Percentiles rank a stretch among this genome's conserved stretches.
These are phyloP conservation scores for Blastomyces silverae DNA, from an alignment of 2,329 filamentous ascomycete species.

Conservation along the genomic window DNA sequence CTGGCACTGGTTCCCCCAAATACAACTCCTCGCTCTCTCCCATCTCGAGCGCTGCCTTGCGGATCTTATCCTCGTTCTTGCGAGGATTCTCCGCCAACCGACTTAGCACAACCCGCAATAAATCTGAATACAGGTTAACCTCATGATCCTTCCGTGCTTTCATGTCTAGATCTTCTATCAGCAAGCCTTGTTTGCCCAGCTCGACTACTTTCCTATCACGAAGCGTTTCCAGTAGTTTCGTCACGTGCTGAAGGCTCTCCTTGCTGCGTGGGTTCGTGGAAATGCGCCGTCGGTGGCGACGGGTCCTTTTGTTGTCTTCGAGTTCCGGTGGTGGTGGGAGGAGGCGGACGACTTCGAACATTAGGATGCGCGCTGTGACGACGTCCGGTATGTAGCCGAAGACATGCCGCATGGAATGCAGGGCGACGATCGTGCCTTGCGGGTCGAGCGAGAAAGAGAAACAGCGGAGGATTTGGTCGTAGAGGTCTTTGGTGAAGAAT, in stretches of 20 bases:
- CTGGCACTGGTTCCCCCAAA: slow-evolving; percentile 24
- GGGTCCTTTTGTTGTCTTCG: slow-evolving; percentile 30
- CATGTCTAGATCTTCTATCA: slow-evolving; percentile 33
- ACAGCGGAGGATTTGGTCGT: slow-evolving; percentile 47
- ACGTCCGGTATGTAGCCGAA: slow-evolving; percentile 45
- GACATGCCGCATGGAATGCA: slow-evolving; percentile 40
- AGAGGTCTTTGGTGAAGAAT: slow-evolving; percentile 45
- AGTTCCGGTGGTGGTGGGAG: slow-evolving; percentile 30
- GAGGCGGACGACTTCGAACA: slow-evolving; percentile 45
- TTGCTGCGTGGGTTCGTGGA: slow-evolving; percentile 39
- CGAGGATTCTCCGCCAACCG: slow-evolving; percentile 28
- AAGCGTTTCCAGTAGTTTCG: slow-evolving; percentile 42
- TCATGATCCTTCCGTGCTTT: slow-evolving; percentile 37
- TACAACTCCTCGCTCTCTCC: slow-evolving; percentile 27
- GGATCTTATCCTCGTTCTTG: slow-evolving; percentile 33
- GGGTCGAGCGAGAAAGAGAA: slow-evolving; percentile 48
- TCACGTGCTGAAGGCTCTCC: slow-evolving; percentile 41
- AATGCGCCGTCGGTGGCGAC: slow-evolving; percentile 34
- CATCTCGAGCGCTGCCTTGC: slow-evolving; percentile 36
- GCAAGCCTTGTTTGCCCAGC: slow-evolving; percentile 30
- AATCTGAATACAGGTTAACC: slow-evolving; percentile 39
- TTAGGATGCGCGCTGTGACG: slow-evolving; percentile 43
- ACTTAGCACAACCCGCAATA: slow-evolving; percentile 38
- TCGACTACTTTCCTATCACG: slow-evolving; percentile 33
- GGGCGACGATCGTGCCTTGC: slow-evolving; percentile 45